Base-by-base conservation (phyloP, 768 basidiomycete species). In the Hygrocybe punicea region DNA sequence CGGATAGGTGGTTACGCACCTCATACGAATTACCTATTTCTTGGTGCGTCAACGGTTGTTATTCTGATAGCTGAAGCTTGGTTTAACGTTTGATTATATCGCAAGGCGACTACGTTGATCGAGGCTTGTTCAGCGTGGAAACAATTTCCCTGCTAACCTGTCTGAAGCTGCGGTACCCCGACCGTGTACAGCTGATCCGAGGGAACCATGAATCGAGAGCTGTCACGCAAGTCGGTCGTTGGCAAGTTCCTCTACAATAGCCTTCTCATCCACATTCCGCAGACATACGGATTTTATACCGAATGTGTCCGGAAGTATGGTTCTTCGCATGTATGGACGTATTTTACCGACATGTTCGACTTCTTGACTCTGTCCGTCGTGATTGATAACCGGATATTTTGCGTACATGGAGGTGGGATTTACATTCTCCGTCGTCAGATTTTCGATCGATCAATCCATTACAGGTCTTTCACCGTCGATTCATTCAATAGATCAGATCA, bases 311-410 rank as follows among this genome's bases (percentile, higher is more conserved):
- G 95, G 40, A 99, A 99, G 75, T 99, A 99, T 65, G 95, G 94
- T 54, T 88, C 91, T 2, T 86, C 94, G 33, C 88, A 90, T 64
- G 96, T 98, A 34, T 99, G 97, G 97, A 94, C 93, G 24, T 98
- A 98, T 73, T 98, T 99, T 67, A 99, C 97, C 58, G 97, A 99
- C 75, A 97, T 99, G 96, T 99, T 99, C 73, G 97, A 99, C 78
- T 99, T 94, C 77, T 75, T 99, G 63, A 98, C 97, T 10, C 78
- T 99, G 56, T 94, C 92, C 34, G 95, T 96, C 56, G 97, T 99
- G 60, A 98, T 99, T 65, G 97, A 99, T 75, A 94, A 99, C 77
- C 87, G 87, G 67, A 98, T 99, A 81, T 98, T 99, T 72, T 99
- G 97, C 65, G 96, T 99, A 9, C 97, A 99, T 64, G 97, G 97